Evolutionary conservation across 345 rosid genomes (phyloP), one percentile per base, ranked within the genome.

Genomic region (Litchi chinensis): DNA sequence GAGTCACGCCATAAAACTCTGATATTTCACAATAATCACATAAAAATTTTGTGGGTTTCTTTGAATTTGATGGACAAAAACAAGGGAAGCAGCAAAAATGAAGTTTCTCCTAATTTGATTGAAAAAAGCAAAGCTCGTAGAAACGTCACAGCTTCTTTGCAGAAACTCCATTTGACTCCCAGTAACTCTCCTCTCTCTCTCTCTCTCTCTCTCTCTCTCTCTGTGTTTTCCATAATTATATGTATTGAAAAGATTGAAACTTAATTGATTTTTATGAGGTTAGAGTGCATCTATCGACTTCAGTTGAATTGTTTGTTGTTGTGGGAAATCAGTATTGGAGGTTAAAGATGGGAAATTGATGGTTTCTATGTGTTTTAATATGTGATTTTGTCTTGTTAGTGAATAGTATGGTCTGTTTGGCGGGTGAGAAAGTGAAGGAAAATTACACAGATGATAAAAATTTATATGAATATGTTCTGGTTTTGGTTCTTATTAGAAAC

Each of bases 151-250:
- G 40, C 50, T 59, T 86, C 88, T 18, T 70, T 88, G 40, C 84
- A 85, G 83, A 82, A 84, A 48, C 89, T 90, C 15, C 84, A 86
- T 75, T 76, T 88, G 79, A 85, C 80, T 78, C 56, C 85, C 82
- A 76, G 94, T 90, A 84, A 79, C 75, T 68, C 52, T 46, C 11
- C 2, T 28, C 72, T 74, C 72, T 65, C 62, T 64, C 43, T 54
- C 21, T 13, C 71, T 64, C 74, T 19, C 60, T 71, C 37, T 39
- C 73, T n/a, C n/a, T 44, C 43, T 54, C 15, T 64, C 50, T 0
- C 28, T 43, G 40, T 10, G 50, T 13, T 2, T 39, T 43, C 22
- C 1, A 59, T 59, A n/a, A 21, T 59, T 59, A 59, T 59, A 59
- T 59, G 64, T 21, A 19, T 26, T 24, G 16, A 15, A 41, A 73